phyloP scores from a whole-genome alignment of 1,139 yeast genomes.

The Taphrina populina region DNA sequence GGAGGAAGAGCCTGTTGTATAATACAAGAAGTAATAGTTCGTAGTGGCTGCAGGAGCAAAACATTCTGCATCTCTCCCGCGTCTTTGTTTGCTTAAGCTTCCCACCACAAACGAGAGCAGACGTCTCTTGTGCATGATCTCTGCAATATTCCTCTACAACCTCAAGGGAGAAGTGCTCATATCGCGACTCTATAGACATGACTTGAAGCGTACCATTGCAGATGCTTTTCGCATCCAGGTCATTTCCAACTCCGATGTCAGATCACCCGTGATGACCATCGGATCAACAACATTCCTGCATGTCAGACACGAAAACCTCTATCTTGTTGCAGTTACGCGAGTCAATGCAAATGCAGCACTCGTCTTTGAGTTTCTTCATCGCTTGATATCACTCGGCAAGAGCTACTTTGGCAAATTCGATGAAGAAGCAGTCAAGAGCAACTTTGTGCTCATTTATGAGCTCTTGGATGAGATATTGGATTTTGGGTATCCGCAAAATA shows the following conservation, averaged over 20 bases:
- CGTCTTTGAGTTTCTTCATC: slow-evolving; percentile 74
- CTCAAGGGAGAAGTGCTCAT: slow-evolving; percentile 82
- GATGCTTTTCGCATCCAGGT: slow-evolving; percentile 91
- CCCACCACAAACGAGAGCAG: no score
- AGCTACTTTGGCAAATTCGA: slow-evolving; percentile 48
- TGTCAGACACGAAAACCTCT: slow-evolving; percentile 65
- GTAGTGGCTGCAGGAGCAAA: no score
- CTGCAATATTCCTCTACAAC: slow-evolving; percentile 73
- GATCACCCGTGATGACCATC: slow-evolving; percentile 81
- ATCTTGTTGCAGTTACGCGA: slow-evolving; percentile 84
- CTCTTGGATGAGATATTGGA: slow-evolving; percentile 69
- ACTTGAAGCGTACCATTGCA: slow-evolving; percentile 57
- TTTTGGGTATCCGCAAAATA: slow-evolving; percentile 76
- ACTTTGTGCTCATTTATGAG: slow-evolving; percentile 71
- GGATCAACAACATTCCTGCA: slow-evolving; percentile 92
- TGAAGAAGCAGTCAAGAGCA: slow-evolving; percentile 55
- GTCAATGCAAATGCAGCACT: slow-evolving; percentile 82
- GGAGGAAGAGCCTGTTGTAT: slow-evolving; percentile 5
- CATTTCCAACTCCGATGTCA: slow-evolving; percentile 59
- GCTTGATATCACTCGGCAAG: slow-evolving; percentile 51
- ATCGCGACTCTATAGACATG: slow-evolving; percentile 69
- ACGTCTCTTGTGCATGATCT: slow-evolving; percentile 26
- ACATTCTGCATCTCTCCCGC: no score
- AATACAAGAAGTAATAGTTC: no score
- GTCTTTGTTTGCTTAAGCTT: no score